Percentiles rank a stretch among this genome's conserved stretches.
Conservation (phyloP, 352 stramenopile species). For the Phytopythium cucurbitacearum region DNA sequence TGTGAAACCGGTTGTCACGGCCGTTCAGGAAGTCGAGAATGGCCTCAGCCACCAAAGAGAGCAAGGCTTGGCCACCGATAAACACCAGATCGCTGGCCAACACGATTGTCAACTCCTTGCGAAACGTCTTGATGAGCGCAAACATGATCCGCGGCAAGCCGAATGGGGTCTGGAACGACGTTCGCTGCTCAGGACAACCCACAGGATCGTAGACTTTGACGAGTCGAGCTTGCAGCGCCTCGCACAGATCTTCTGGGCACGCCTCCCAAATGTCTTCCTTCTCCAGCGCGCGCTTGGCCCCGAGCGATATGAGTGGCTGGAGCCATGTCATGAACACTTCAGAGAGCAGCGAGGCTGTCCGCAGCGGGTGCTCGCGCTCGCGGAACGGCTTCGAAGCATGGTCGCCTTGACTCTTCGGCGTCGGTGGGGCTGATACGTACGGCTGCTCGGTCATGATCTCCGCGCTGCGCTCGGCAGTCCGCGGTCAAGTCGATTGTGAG, state of each 20-base stretch:
- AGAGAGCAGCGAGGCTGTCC: slow-evolving; percentile 19
- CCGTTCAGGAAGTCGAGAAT: slow-evolving; percentile 23
- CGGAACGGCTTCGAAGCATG: slow-evolving; percentile 8
- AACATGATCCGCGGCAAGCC: slow-evolving; percentile 14
- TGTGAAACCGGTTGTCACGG: slow-evolving; percentile 13
- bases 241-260: slow-evolving; percentile 17
- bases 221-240: slow-evolving; percentile 11
- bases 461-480: no score
- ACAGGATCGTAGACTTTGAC: slow-evolving; percentile 1
- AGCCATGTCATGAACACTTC: slow-evolving; percentile 24
- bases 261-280: slow-evolving; percentile 25
- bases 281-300: slow-evolving; percentile 19
- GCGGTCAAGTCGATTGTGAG: no score
- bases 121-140: slow-evolving; percentile 15
- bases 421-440: no score
- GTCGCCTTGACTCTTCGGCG: no score
- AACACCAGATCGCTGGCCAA: slow-evolving; percentile 17
- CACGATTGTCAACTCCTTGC: slow-evolving; percentile 10
- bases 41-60: slow-evolving; percentile 17
- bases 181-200: neutral
- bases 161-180: slow-evolving; percentile 11
- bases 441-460: no score
- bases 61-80: slow-evolving; percentile 10
- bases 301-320: slow-evolving; percentile 31
- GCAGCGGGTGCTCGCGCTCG: slow-evolving; percentile 20